Evolutionary conservation across 1,284 basidiomycete species (phyloP), one percentile per base, ranked within the genome.

Genomic region (Phylloporus sp.): DNA sequence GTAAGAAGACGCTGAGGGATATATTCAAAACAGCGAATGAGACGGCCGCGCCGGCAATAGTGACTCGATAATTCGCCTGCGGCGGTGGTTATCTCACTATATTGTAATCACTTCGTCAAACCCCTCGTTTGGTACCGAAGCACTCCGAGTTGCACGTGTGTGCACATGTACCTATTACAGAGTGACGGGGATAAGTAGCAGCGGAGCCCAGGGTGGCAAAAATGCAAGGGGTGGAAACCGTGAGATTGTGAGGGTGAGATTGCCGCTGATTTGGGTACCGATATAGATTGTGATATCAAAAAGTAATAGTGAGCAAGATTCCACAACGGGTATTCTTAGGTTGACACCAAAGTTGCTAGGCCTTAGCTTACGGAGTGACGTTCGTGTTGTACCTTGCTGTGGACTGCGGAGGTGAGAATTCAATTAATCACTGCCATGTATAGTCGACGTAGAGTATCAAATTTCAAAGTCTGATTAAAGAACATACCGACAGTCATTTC

Each of bases 11-110:
- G 29, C 53, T 47, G 49, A 41, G 58, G 64, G 47, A 64, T 73
- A 60, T 74, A 78, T 75, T 74, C 74, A 77, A 66, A 56, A 76
- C 15, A 62, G 62, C 63, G 61, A 66, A 67, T 70, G 66, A 74
- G 68, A 68, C 47, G 49, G 37, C 43, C 43, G 23, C n/a, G 60
- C 62, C 63, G 45, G 63, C 41, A 66, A 68, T 66, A 60, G 52
- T 71, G 68, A 71, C 57, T 64, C 60, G 62, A 69, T 66, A 63
- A 57, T 60, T 73, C 35, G 63, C 62, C 58, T 65, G 66, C 60
- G 43, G 52, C 10, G 59, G 70, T 52, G 62, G 43, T 52, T 72
- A 74, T 70, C 66, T 67, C 60, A 60, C 67, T 59, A 65, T 62
- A 66, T 65, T 72, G 66, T 65, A 57, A 58, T 66, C 61, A 65